These are phyloP conservation scores for Thelonectria olida DNA, from an alignment of 2,329 filamentous ascomycete species.

Conservation along the genomic window DNA sequence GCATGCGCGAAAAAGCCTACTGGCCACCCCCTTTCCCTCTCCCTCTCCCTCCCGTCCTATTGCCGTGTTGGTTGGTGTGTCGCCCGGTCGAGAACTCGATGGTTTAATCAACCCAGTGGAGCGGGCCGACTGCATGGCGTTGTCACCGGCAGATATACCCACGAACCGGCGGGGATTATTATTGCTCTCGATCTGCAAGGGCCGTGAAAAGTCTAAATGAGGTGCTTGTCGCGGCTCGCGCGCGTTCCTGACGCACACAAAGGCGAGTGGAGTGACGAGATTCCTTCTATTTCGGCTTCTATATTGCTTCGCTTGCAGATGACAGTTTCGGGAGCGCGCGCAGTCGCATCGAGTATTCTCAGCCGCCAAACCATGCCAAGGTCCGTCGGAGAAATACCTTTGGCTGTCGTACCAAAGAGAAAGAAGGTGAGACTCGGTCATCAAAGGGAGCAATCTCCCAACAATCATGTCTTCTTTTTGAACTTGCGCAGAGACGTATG, in stretches of 20 bases:
- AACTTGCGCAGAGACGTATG: slow-evolving; percentile 23
- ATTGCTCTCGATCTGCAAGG: slow-evolving; percentile 12
- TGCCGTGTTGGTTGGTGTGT: neutral
- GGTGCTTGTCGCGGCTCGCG: slow-evolving; percentile 7
- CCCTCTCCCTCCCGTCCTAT: neutral
- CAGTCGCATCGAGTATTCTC: neutral
- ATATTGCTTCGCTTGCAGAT: slow-evolving; percentile 11
- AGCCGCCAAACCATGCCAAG: neutral
- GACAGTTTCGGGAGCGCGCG: neutral
- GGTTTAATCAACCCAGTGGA: neutral
- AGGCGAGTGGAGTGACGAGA: slow-evolving; percentile 1
- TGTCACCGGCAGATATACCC: slow-evolving; percentile 15
- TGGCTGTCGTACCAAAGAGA: slow-evolving; percentile 3
- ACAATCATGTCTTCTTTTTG: slow-evolving; percentile 15
- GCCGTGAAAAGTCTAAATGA: slow-evolving; percentile 17
- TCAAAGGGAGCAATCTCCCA: neutral
- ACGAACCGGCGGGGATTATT: slow-evolving; percentile 21
- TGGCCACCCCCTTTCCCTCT: neutral
- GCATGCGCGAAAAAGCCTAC: neutral
- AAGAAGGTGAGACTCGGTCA: slow-evolving; percentile 12
- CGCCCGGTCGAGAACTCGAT: neutral
- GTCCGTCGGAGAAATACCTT: slow-evolving; percentile 7
- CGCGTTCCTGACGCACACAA: neutral
- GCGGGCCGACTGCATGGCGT: slow-evolving; percentile 18
- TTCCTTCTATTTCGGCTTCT: slow-evolving; percentile 18